Evolutionary conservation across 2,329 filamentous ascomycete species (phyloP), one percentile per base, ranked within the genome.

Genomic region (Aspergillus fijiensis): DNA sequence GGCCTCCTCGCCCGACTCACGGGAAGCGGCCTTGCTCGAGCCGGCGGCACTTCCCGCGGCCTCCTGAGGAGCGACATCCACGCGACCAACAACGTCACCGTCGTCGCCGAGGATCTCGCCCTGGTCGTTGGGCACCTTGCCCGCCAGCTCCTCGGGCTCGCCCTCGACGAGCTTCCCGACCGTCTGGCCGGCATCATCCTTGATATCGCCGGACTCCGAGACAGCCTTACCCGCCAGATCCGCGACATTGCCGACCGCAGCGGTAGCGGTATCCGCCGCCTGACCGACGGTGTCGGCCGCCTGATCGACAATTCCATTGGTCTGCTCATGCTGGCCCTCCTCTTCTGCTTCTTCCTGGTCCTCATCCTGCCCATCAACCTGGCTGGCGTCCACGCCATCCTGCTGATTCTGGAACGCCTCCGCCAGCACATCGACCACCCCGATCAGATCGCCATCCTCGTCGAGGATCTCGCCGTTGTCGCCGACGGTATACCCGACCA

Each of bases 121-220:
- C 14, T 73, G 67, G 29, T 78, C 77, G 10, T 74, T 75, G 14
- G 79, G 68, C 16, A 71, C 71, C 48, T 77, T 72, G 2, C 76
- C 77, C 47, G 74, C 72, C 7, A 79, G 70, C 45, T 78, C 76
- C 47, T 72, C 72, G 0, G 74, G 67, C 29, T 78, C 72, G 3
- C 77, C 77, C 60, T 79, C 77, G 16, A 74, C 71, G 14, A 79
- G 69, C 29, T 71, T 69, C 27, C 76, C 77, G 5, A 79, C 63
- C 27, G 69, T 65, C 42, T 78, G 72, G 31, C 76, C 77, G 52
- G 74, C 70, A 23, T 73, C 65, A 48, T 85, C 80, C 65, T 80
- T 75, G 64, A 87, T 79, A 33, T 79, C 72, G 35, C 84, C 85
- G 27, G 84, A 83, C 54, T 83, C 80, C 49, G 83, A 76, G 27